Base-by-base conservation (phyloP, 2,329 filamentous ascomycete species). In the Trichophyton verrucosum region DNA sequence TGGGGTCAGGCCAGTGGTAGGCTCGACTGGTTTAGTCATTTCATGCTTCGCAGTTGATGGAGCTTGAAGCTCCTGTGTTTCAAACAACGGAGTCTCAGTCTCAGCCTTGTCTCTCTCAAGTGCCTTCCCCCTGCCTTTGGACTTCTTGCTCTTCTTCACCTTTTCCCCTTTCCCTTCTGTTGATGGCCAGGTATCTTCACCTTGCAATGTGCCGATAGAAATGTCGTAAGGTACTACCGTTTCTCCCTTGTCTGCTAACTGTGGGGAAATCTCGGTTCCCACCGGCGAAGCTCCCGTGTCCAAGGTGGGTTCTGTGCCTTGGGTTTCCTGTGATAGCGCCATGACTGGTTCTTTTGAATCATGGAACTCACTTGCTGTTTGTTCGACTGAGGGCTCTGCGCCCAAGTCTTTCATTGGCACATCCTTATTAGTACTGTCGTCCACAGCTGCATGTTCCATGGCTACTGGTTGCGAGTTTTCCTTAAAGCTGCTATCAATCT, bases 111-210 rank as follows among this genome's bases (percentile, higher is more conserved):
- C 49, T 30, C 30, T 46, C 5, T 36, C 33, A 15, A 60, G 49
- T 13, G 30, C 15, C 24, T 59, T 58, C 7, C 38, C 17, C 33
- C 57, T 58, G 15, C 60, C 49, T 27, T 46, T 62, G 8, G 47
- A 40, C 38, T 60, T 61, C 30, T 62, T 60, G 27, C 58, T 60
- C 9, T 63, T 63, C 51, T 65, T 65, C 3, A 40, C 57, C 40
- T 60, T 60, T 55, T 63, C 61, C 24, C 27, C 40, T 17, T 62
- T 63, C 15, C 53, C 58, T 15, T 51, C 53, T 30, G 27, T 51
- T 4, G 42, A 24, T 7, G 17, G 33, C 58, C 42, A 57, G 38
- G 30, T n/a, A 4, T 55, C 38, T 20, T 59, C 20, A 3, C 49
- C 57, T 36, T 49, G 57, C 17, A 15, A 8, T 57, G 24, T 11